Evolutionary conservation across 176 grass and related monocot species (phyloP), one percentile per base, ranked within the genome.

Genomic region (Hyparrhenia diplandra): DNA sequence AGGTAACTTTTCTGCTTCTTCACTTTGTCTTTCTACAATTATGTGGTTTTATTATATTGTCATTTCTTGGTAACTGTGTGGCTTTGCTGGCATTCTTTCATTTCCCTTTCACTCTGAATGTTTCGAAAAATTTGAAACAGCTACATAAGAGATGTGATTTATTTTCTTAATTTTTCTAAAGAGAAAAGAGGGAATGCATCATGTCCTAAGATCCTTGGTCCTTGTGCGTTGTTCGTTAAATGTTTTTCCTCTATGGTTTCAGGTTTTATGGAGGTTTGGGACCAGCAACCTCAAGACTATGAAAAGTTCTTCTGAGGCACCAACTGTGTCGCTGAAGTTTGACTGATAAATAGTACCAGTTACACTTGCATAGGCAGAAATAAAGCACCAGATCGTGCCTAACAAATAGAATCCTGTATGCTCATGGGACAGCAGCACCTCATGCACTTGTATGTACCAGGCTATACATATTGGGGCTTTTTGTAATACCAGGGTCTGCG

Each of bases 211-310:
- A 32, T 32, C 31, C 31, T 32, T 32, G 31, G 31, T 32, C 31
- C 31, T 32, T 32, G 31, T 32, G 31, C 31, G 4, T 32, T 32
- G 31, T 32, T 32, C 31, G 4, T 32, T 32, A 32, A 32, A 32
- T 32, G 31, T n/a, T 32, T 32, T 32, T 24, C 72, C 23, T 75
- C 75, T 41, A 25, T 74, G 46, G 27, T 74, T 80, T 71, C 90
- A 95, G 92, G 84, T 80, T 95, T 95, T 82, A 91, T 91, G 81
- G 92, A 84, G 65, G 82, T 90, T 74, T 92, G 92, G 87, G 89
- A 92, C 58, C 92, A 92, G 69, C 85, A 67, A 64, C 67, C 87
- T 66, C 87, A 64, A 16, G 90, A 95, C 30, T 95, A 92, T 4
- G 92, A 91, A 11, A 88, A 82, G 49, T 95, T 95, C 75, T 92